Conservation (phyloP, 2,329 filamentous ascomycete genomes). For the Chaetomium olivaceum region DNA sequence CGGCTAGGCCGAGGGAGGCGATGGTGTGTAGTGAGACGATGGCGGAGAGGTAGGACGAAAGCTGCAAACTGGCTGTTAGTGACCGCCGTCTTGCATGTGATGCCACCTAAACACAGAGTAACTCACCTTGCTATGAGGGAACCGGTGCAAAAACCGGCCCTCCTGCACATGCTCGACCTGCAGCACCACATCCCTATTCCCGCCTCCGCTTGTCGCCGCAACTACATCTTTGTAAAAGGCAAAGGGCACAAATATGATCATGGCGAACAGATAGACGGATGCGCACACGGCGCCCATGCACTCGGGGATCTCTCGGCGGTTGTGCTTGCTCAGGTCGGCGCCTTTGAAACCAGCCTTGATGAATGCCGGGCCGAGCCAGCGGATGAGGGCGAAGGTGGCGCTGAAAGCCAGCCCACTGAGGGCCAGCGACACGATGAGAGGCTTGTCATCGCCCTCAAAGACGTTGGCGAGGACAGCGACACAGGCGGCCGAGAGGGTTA, state of each 20-base stretch:
- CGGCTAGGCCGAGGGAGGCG: conserved; percentile 86
- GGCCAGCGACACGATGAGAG: conserved; percentile 82
- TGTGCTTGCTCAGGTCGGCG: conserved; percentile 74
- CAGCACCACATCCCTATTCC: conserved; percentile 83
- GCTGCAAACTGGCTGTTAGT: conserved; percentile 48
- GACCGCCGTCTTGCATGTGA: not conserved
- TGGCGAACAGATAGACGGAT: conserved; percentile 82
- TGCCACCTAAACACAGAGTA: not conserved
- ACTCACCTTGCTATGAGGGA: conserved; percentile 86
- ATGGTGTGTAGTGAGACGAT: conserved; percentile 90
- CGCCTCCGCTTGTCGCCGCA: conserved; percentile 87
- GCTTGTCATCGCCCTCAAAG: conserved; percentile 82
- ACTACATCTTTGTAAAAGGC: conserved; percentile 99
- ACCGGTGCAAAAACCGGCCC: conserved; percentile 83
- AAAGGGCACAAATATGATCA: conserved; percentile 94
- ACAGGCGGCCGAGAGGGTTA: conserved; percentile 68
- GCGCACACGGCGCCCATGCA: conserved; percentile 95
- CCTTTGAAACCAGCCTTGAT: conserved; percentile 86
- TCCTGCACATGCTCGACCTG: conserved; percentile 72
- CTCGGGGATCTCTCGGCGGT: conserved; percentile 80
- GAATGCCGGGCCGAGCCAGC: conserved; percentile 90
- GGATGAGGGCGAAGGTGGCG: conserved; percentile 79
- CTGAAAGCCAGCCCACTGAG: conserved; percentile 84
- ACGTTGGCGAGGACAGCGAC: conserved; percentile 76
- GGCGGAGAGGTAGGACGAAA: conserved; percentile 92